A percentile compares a stretch with the other conserved stretches of the same genome.
These are phyloP conservation scores for Fusarium setosum DNA, from an alignment of 2,329 filamentous ascomycete genomes.

Conservation along the genomic window DNA sequence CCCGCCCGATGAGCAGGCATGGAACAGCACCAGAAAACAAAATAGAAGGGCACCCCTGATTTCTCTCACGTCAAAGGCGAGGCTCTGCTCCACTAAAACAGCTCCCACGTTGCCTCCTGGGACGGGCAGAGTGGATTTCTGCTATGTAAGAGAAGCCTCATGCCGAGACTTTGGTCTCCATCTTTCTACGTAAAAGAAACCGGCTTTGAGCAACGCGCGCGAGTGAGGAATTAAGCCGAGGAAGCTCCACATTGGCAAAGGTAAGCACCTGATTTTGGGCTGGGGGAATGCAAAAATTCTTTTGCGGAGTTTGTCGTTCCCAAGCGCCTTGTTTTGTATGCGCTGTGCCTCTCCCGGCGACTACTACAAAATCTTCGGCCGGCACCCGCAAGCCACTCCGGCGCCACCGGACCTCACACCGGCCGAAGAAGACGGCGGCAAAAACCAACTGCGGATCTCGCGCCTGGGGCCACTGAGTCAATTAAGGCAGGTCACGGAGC, in stretches of 20 bases:
- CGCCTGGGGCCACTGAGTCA: neutral
- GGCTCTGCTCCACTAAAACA: constrained; percentile 14
- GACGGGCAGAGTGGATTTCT: constrained; percentile 18
- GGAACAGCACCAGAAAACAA: constrained; percentile 18
- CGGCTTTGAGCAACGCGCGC: neutral
- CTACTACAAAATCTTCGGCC: neutral
- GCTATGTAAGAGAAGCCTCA: constrained; percentile 11
- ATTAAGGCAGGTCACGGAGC: constrained; percentile 14
- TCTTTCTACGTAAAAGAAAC: constrained; percentile 41
- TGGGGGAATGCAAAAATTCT: neutral
- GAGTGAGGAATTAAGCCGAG: constrained; percentile 17
- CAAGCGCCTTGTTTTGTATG: neutral
- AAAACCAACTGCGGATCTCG: neutral
- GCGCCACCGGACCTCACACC: neutral
- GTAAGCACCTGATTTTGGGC: neutral
- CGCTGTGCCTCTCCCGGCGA: neutral
- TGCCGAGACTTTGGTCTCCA: constrained; percentile 34
- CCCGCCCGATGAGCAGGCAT: neutral
- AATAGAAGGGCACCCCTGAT: constrained; percentile 4
- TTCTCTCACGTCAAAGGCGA: constrained; percentile 28
- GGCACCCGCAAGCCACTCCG: neutral
- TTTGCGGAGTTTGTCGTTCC: neutral
- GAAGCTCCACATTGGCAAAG: constrained; percentile 12
- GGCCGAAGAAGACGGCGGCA: neutral
- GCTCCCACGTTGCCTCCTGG: constrained; percentile 16